Percentiles rank a stretch among this genome's conserved stretches.
Conservation (phyloP, 2,329 filamentous ascomycete species). For the Hypoxylon sp. region DNA sequence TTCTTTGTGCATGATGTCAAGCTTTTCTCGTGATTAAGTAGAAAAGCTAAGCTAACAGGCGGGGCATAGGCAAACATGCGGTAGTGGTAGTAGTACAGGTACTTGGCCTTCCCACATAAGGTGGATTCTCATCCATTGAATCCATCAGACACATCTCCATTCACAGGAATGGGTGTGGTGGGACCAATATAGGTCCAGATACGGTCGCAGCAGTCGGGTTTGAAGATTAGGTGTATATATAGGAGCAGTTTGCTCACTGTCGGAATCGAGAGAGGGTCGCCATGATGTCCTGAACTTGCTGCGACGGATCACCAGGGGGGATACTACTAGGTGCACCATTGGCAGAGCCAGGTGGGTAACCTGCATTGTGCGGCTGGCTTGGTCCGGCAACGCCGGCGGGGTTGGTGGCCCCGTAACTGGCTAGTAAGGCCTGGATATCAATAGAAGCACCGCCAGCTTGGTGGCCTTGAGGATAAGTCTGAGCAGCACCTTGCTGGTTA, state of each 20-base stretch:
- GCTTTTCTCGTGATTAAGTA: constrained; percentile 1
- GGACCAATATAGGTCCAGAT: constrained; percentile 1
- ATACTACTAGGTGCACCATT: constrained; percentile 50
- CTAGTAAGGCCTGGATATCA: constrained; percentile 49
- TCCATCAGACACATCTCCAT: neutral
- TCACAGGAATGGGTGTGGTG: neutral
- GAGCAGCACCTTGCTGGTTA: constrained; percentile 45
- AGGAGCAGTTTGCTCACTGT: constrained; percentile 59
- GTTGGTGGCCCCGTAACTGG: constrained; percentile 51
- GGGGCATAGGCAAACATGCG: neutral
- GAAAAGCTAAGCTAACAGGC: neutral
- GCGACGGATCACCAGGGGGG: constrained; percentile 58
- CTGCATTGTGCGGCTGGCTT: constrained; percentile 48
- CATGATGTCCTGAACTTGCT: constrained; percentile 80
- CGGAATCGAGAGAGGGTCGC: constrained; percentile 77
- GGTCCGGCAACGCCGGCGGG: constrained; percentile 50
- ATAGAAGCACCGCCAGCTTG: constrained; percentile 50
- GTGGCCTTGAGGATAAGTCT: constrained; percentile 49
- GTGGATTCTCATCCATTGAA: neutral
- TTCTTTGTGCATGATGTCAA: no score
- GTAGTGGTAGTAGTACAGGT: neutral
- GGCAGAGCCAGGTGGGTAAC: constrained; percentile 51
- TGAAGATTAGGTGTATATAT: neutral
- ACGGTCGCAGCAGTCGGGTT: neutral
- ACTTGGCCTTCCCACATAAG: neutral